phyloP scores from a whole-genome alignment of 2,329 filamentous ascomycete species.

The Pseudofabraea citricarpa region DNA sequence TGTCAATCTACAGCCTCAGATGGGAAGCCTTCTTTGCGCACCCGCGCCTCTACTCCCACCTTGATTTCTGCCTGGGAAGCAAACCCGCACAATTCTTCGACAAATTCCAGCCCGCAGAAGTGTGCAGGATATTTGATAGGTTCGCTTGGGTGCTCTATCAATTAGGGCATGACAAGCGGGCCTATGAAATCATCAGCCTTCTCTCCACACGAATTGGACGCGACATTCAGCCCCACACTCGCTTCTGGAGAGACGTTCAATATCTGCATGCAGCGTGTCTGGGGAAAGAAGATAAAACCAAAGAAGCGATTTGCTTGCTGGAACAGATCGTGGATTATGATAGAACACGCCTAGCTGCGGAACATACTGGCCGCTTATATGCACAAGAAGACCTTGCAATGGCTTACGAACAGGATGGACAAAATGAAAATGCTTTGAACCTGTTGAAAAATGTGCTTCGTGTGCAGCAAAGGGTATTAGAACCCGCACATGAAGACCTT shows the following conservation, averaged over 20 bases:
- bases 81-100: not conserved
- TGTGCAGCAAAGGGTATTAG: too few species aligned
- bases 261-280: not conserved
- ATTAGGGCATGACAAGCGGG: not conserved
- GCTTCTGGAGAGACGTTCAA: not conserved
- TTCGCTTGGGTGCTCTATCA: not conserved
- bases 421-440: not conserved
- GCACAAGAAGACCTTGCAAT: not conserved
- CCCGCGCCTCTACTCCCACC: not conserved
- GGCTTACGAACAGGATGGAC: not conserved
- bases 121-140: not conserved
- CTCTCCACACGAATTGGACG: not conserved
- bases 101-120: not conserved
- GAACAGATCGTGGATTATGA: not conserved
- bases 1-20: not conserved
- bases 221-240: not conserved
- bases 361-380: not conserved
- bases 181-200: not conserved
- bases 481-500: too few species aligned
- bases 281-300: too few species aligned
- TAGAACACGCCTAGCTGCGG: not conserved
- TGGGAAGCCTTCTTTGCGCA: not conserved
- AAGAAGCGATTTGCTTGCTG: not conserved
- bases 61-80: not conserved
- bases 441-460: not conserved